phyloP scores from a whole-genome alignment of 352 stramenopile species.

The Phytophthora ohioensis region DNA sequence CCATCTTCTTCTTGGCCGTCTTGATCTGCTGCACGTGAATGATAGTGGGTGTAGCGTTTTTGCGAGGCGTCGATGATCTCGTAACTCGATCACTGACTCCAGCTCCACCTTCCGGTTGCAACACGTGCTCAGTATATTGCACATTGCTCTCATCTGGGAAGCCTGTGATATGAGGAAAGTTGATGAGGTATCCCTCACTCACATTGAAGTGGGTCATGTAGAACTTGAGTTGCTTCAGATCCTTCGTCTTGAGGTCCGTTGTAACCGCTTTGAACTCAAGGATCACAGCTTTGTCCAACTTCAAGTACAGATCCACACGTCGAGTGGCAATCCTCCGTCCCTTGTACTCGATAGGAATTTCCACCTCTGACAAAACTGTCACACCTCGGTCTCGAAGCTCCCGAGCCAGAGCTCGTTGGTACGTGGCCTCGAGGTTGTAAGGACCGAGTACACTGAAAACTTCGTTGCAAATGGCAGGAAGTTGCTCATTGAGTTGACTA shows the following conservation, averaged over 20 bases:
- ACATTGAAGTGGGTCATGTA: slow-evolving; percentile 52
- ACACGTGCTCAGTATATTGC: slow-evolving; percentile 21
- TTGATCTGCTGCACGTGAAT: slow-evolving; percentile 27
- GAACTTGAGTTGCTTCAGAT: slow-evolving; percentile 51
- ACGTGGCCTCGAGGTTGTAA: slow-evolving; percentile 50
- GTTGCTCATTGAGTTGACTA: slow-evolving; percentile 22
- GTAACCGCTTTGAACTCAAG: slow-evolving; percentile 51
- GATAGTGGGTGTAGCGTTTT: slow-evolving; percentile 17
- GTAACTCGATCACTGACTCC: slow-evolving; percentile 33
- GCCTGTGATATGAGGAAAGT: slow-evolving; percentile 45
- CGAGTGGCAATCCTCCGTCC: slow-evolving; percentile 37
- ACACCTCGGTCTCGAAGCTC: slow-evolving; percentile 41
- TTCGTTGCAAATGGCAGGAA: slow-evolving; percentile 45
- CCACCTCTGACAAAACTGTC: slow-evolving; percentile 35
- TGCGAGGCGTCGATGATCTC: slow-evolving; percentile 19
- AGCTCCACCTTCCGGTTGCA: slow-evolving; percentile 26
- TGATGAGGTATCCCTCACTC: slow-evolving; percentile 48
- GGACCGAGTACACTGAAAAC: slow-evolving; percentile 42
- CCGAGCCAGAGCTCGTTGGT: slow-evolving; percentile 41
- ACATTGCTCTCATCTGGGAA: slow-evolving; percentile 40
- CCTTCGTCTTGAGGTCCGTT: slow-evolving; percentile 21
- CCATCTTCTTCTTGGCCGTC: slow-evolving; percentile 7
- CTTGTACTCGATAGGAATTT: slow-evolving; percentile 49
- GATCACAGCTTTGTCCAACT: slow-evolving; percentile 40
- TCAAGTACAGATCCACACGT: slow-evolving; percentile 43